These are phyloP conservation scores for Pseudocercospora fijiensis DNA, from an alignment of 2,329 filamentous ascomycete genomes.

Conservation along the genomic window DNA sequence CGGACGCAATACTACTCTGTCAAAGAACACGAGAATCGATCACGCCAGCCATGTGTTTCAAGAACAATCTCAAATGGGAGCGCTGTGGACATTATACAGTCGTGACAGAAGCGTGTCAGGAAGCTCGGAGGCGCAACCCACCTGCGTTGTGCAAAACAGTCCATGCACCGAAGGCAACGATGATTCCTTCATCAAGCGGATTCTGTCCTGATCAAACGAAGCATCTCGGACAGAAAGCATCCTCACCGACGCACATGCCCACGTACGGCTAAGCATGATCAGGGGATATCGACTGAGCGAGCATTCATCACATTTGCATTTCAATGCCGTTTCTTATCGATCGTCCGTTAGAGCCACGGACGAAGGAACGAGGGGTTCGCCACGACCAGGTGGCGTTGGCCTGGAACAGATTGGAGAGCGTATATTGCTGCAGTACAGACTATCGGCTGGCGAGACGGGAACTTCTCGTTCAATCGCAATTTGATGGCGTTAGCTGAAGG, in stretches of 20 bases:
- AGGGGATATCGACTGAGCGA: neutral
- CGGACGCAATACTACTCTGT: neutral
- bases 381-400: neutral
- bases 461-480: neutral
- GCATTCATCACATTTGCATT: neutral
- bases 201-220: conserved; percentile 23
- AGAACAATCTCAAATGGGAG: conserved; percentile 24
- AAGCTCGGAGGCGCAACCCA: conserved; percentile 21
- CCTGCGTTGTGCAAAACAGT: conserved; percentile 23
- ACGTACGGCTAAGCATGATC: conserved; percentile 14
- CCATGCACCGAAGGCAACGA: conserved; percentile 23
- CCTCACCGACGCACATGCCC: conserved; percentile 9
- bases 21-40: neutral
- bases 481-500: neutral
- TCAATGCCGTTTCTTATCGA: neutral
- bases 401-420: neutral
- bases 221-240: conserved; percentile 16
- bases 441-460: neutral
- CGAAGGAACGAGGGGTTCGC: neutral
- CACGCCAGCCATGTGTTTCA: conserved; percentile 18
- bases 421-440: neutral
- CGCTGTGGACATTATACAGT: conserved; percentile 26
- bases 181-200: conserved; percentile 15
- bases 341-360: neutral
- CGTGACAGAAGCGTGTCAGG: conserved; percentile 20